Base-by-base conservation (phyloP, 2,329 filamentous ascomycete genomes). In the Arthrobotrys pseudoclavata region DNA sequence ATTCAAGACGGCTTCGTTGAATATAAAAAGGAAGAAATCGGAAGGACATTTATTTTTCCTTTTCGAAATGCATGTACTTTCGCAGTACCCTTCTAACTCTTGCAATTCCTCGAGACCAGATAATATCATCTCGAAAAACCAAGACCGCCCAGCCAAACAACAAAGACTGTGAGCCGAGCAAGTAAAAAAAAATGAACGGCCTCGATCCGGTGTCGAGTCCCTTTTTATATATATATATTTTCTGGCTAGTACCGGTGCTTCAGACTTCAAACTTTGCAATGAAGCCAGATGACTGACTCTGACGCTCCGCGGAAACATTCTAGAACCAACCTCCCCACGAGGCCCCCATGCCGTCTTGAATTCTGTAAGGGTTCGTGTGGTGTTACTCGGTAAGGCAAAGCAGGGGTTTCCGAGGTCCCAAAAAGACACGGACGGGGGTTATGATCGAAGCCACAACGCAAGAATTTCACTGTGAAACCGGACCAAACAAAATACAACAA, bases 11-110 rank as follows among this genome's bases (percentile, higher is more conserved):
- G n/a, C n/a, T n/a, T n/a, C n/a, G n/a, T n/a, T n/a, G n/a, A 20
- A 22, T 57, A 57, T 57, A 57, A 57, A 57, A 57, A 40, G 53
- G 53, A 57, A 57, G 31, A 57, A 40, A 18, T 15, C 53, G 53
- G 53, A 57, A 57, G 53, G 3, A 40, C 12, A 4, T 5, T 7
- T 15, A 6, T 7, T 37, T 40, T 20, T 12, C 15, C 15, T 34
- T 10, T 7, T 55, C 50, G n/a, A 31, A 55, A 29, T 6, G 5
- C 12, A 34, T 9, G 31, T 34, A 34, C 31, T 34, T 10, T 34
- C 31, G 31, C 31, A 34, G 7, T 34, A 34, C 31, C 31, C 31
- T 9, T 34, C 7, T 34, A 34, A 6, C 31, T 34, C 31, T 34
- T 34, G 31, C 12, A n/a, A 1, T 34, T 34, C 31, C 12, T 34